Conservation (phyloP, 441 rosid species). For the Viola pubescens region DNA sequence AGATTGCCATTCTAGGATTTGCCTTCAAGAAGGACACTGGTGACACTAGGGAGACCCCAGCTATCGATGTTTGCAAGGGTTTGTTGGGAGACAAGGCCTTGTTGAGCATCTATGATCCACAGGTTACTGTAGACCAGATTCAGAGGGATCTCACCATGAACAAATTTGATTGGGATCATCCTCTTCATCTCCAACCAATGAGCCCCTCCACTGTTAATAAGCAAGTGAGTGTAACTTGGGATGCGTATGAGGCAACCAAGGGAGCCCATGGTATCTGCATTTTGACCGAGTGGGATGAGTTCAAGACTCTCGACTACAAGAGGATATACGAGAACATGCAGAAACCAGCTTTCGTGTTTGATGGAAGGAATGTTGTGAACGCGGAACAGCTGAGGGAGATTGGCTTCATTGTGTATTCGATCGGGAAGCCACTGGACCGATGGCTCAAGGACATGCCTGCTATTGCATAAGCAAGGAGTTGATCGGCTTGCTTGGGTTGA, state of each 20-base stretch:
- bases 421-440: conserved; percentile 84
- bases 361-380: conserved; percentile 69
- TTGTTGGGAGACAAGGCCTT: conserved; percentile 81
- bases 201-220: conserved; percentile 62
- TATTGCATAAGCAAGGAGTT: conserved; percentile 41
- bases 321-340: conserved; percentile 75
- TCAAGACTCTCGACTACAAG: conserved; percentile 75
- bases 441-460: conserved; percentile 99
- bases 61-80: conserved; percentile 95
- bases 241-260: conserved; percentile 79
- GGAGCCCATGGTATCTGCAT: conserved; percentile 89
- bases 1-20: conserved; percentile 76
- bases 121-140: conserved; percentile 86
- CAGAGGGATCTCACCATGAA: conserved; percentile 88
- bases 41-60: conserved; percentile 92
- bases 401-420: conserved; percentile 88
- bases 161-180: conserved; percentile 96
- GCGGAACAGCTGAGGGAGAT: conserved; percentile 67
- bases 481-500: not conserved
- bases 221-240: conserved; percentile 69
- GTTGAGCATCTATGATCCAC: conserved; percentile 90
- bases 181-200: conserved; percentile 83
- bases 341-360: conserved; percentile 86
- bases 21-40: conserved; percentile 98
- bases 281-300: conserved; percentile 95